Evolutionary conservation across 2,329 filamentous ascomycete species (phyloP).

Genomic region (Alternaria consortialis): DNA sequence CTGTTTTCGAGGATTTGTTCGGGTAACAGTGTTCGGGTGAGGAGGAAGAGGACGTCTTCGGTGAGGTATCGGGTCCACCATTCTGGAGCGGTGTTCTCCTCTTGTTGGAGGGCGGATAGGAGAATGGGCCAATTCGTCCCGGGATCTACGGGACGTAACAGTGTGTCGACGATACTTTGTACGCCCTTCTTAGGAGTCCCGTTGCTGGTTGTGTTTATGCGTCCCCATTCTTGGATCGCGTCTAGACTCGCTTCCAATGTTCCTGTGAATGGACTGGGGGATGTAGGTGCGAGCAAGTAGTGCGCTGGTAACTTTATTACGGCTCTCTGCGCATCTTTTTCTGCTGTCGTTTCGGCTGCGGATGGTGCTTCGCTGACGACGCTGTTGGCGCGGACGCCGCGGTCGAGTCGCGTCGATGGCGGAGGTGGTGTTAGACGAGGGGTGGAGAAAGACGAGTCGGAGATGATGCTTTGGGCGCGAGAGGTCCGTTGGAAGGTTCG

Average conservation of each 20-base stretch:
- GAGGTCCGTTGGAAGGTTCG: constrained; percentile 7
- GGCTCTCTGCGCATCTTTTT: not conserved
- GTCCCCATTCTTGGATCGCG: constrained; percentile 28
- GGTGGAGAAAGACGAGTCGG: constrained; percentile 11
- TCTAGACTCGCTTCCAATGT: constrained; percentile 35
- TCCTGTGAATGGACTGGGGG: constrained; percentile 36
- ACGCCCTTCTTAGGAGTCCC: not conserved
- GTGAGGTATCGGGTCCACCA: constrained; percentile 13
- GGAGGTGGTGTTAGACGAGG: constrained; percentile 8
- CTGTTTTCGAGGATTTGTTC: constrained; percentile 40
- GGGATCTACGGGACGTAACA: constrained; percentile 15
- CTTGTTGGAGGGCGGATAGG: not conserved
- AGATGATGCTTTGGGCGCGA: constrained; percentile 15
- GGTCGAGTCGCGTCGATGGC: not conserved
- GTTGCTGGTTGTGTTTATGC: not conserved
- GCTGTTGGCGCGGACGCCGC: not conserved
- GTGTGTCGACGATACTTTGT: constrained; percentile 5
- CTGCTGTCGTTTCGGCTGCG: not conserved
- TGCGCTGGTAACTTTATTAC: not conserved
- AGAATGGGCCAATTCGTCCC: constrained; percentile 26
- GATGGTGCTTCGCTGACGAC: not conserved
- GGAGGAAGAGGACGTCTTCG: constrained; percentile 32
- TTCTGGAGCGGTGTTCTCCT: not conserved
- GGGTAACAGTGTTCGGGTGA: constrained; percentile 37
- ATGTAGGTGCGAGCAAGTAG: constrained; percentile 30